A percentile compares a stretch with the other conserved stretches of the same genome.
These are phyloP conservation scores for Hansfordia pulvinata DNA, from an alignment of 2,329 filamentous ascomycete species.

Conservation along the genomic window DNA sequence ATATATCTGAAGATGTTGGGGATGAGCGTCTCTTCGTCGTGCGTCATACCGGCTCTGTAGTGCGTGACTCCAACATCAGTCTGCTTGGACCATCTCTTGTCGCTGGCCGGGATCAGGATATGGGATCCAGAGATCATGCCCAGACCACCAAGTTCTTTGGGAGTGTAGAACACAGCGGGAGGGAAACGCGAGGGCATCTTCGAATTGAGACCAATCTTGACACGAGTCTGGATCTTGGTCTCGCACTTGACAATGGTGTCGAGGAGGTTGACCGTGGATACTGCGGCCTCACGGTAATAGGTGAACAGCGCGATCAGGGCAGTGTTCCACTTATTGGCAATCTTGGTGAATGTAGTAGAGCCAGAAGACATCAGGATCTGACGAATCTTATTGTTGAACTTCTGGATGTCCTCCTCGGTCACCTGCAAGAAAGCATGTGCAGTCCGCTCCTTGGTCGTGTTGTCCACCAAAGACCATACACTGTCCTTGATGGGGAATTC, in stretches of 20 bases:
- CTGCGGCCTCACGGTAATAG: conserved; percentile 94
- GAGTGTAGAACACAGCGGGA: conserved; percentile 95
- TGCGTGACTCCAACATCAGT: conserved; percentile 95
- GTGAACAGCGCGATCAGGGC: conserved; percentile 94
- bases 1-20: conserved; percentile 99
- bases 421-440: conserved; percentile 96
- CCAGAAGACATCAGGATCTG: conserved; percentile 99
- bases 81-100: conserved; percentile 97
- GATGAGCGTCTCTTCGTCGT: conserved; percentile 94
- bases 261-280: conserved; percentile 84
- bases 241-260: conserved; percentile 99
- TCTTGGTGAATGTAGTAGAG: conserved; percentile 99
- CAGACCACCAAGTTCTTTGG: conserved; percentile 90
- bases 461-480: conserved; percentile 95
- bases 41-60: conserved; percentile 94
- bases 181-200: conserved; percentile 99
- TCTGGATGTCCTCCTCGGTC: conserved; percentile 93
- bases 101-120: conserved; percentile 91
- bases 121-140: conserved; percentile 99
- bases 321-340: conserved; percentile 99
- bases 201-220: conserved; percentile 97
- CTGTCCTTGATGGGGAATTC: conserved; percentile 97
- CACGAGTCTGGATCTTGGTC: conserved; percentile 96
- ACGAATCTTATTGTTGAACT: conserved; percentile 97
- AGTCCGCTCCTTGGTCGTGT: conserved; percentile 90